Evolutionary conservation across 106 monocot genomes (phyloP), one percentile per base, ranked within the genome.

Genomic region (Apostasia shenzhenica): DNA sequence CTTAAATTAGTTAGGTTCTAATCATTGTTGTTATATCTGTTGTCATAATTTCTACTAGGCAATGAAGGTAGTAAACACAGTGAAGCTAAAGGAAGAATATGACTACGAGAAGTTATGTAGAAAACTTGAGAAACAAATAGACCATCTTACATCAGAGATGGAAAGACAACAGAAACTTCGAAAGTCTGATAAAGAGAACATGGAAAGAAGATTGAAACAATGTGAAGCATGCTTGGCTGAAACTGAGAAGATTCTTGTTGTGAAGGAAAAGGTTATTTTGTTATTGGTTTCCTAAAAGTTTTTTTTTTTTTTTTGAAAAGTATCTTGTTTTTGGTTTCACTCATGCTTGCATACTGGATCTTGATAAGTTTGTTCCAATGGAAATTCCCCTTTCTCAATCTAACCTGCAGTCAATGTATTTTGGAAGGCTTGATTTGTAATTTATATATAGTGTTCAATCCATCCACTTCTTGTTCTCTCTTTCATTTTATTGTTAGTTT

Each of bases 21-120:
- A 26, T 45, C 50, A 14, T 78, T 41, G 39, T 37, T 12, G 12
- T 48, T 69, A 9, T 5, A 45, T 63, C 45, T 52, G 10, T 49
- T 41, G 53, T 5, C 54, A 58, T 39, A 46, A 14, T 60, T 4
- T 46, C 2, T 72, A 73, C 48, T 78, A 92, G 91, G 91, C 91
- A 61, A 92, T 92, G 91, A 92, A 88, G 83, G 75, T 92, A 45
- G 75, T 85, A 44, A 92, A 92, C 70, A 79, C 70, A 51, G 65
- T 92, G 9, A 88, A 88, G 71, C 26, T 85, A 46, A 92, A 79
- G 73, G 91, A 92, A 63, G 91, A 92, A 79, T 78, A 88, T 62
- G 91, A 92, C 79, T 92, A 88, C 76, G 88, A 92, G 63, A 83
- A 67, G 63, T 73, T 81, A 2, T 92, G 83, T 54, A 80, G 78